Evolutionary conservation across 1,284 basidiomycete species (phyloP).

Genomic region (Ganoderma boninense): DNA sequence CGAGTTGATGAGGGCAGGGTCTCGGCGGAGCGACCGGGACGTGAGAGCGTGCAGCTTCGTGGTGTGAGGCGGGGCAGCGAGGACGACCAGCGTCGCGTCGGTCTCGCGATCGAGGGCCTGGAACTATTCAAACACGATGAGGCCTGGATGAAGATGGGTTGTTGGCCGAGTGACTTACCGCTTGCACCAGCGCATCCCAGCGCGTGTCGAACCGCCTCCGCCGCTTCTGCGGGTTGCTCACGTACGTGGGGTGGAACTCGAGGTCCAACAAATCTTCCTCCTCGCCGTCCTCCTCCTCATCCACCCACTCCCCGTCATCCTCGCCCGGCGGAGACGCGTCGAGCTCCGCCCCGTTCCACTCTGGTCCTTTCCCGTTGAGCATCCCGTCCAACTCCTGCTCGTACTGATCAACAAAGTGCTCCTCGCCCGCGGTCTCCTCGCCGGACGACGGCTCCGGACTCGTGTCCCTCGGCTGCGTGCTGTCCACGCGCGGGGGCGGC

Average conservation of each 20-base stretch:
- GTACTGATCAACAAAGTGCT: conserved; percentile 54
- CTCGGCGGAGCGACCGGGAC: conserved; percentile 73
- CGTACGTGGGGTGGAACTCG: conserved; percentile 77
- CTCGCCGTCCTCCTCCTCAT: conserved; percentile 74
- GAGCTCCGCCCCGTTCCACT: conserved; percentile 27
- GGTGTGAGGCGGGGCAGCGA: conserved; percentile 77
- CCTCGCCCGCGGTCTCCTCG: conserved; percentile 64
- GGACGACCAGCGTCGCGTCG: conserved; percentile 75
- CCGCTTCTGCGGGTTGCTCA: conserved; percentile 70
- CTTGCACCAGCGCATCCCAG: conserved; percentile 76
- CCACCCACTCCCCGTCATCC: conserved; percentile 72
- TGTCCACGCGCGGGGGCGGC: conserved; percentile 78
- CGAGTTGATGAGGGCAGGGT: conserved; percentile 54
- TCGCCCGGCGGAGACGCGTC: conserved; percentile 26
- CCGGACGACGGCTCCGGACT: conserved; percentile 74
- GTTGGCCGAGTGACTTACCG: conserved; percentile 61
- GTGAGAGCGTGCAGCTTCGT: conserved; percentile 67
- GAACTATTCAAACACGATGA: conserved; percentile 59
- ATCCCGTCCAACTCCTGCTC: conserved; percentile 46
- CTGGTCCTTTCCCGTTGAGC: conserved; percentile 28
- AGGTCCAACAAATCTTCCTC: conserved; percentile 76
- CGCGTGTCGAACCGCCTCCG: conserved; percentile 74
- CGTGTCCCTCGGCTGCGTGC: conserved; percentile 81
- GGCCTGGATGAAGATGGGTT: too few species aligned
- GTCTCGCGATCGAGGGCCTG: conserved; percentile 81